Conservation (phyloP, 139 green algal species). For the Astrephomene gubernaculifera region DNA sequence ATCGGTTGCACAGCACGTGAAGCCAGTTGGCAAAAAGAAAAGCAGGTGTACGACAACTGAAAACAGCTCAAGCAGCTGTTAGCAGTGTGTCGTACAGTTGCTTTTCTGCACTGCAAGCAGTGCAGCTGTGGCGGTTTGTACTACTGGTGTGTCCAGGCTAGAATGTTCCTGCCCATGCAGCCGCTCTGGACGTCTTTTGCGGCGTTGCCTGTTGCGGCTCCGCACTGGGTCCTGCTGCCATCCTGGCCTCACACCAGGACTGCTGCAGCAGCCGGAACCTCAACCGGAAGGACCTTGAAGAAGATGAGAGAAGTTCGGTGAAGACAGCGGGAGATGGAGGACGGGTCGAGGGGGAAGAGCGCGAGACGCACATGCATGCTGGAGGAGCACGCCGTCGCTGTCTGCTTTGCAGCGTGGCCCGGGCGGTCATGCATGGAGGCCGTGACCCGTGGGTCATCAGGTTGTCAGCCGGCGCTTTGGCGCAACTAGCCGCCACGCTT, state of each 20-base stretch:
- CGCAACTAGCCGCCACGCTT: not conserved
- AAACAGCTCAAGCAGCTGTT: too few species aligned
- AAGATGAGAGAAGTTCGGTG: not conserved
- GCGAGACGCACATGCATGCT: too few species aligned
- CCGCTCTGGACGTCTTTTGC: not conserved
- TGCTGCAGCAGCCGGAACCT: not conserved
- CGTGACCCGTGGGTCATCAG: not conserved
- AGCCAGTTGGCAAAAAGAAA: too few species aligned
- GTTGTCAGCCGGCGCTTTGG: not conserved
- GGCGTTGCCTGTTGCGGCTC: not conserved
- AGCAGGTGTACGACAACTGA: too few species aligned
- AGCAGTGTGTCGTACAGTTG: too few species aligned
- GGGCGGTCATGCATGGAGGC: not conserved
- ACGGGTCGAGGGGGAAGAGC: not conserved
- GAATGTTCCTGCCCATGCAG: not conserved
- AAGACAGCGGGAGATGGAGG: not conserved
- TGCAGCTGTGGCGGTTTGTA: too few species aligned
- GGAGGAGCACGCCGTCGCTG: slow-evolving; percentile 4
- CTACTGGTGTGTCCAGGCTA: too few species aligned
- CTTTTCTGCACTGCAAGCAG: too few species aligned
- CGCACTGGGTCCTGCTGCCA: not conserved
- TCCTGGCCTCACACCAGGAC: not conserved
- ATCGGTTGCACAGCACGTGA: too few species aligned
- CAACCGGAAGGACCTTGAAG: not conserved
- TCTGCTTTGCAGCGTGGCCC: not conserved